These are phyloP conservation scores for Pseudotsuga menziesii DNA, from an alignment of 75 land plant species.

Conservation along the genomic window DNA sequence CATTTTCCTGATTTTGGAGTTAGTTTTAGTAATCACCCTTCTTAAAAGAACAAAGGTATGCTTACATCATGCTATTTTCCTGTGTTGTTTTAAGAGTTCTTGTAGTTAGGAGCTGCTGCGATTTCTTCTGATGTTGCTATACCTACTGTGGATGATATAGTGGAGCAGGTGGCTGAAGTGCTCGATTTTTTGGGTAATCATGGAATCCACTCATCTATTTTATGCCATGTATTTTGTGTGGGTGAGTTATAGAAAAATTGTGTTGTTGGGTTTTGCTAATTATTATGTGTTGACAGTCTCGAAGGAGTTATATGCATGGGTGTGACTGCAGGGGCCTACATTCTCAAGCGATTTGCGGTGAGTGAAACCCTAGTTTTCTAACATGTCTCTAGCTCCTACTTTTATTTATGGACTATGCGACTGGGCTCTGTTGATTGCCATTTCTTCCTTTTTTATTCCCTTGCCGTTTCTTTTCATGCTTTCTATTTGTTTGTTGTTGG, in stretches of 20 bases:
- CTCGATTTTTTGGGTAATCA: constrained; percentile 71
- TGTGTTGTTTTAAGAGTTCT: constrained; percentile 34
- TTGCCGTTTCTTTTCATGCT: constrained; percentile 2
- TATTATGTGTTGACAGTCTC: constrained; percentile 40
- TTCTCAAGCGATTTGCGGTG: constrained; percentile 88
- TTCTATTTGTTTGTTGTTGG: neutral
- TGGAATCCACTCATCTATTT: neutral
- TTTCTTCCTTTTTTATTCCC: neutral
- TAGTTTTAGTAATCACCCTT: neutral
- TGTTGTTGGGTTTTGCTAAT: neutral
- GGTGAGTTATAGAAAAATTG: neutral
- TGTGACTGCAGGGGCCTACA: constrained; percentile 90
- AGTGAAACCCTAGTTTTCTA: neutral
- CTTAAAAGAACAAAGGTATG: neutral
- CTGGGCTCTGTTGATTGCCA: neutral
- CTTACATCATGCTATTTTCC: constrained; percentile 11
- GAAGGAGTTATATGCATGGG: constrained; percentile 87
- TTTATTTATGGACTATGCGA: neutral
- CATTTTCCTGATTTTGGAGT: neutral
- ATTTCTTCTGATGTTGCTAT: constrained; percentile 50
- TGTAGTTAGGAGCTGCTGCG: constrained; percentile 81
- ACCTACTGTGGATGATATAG: constrained; percentile 66
- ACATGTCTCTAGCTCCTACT: neutral
- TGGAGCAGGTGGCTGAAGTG: constrained; percentile 89
- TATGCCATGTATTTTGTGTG: neutral